phyloP scores from a whole-genome alignment of 2,329 filamentous ascomycete genomes.

The Exophiala sp. region DNA sequence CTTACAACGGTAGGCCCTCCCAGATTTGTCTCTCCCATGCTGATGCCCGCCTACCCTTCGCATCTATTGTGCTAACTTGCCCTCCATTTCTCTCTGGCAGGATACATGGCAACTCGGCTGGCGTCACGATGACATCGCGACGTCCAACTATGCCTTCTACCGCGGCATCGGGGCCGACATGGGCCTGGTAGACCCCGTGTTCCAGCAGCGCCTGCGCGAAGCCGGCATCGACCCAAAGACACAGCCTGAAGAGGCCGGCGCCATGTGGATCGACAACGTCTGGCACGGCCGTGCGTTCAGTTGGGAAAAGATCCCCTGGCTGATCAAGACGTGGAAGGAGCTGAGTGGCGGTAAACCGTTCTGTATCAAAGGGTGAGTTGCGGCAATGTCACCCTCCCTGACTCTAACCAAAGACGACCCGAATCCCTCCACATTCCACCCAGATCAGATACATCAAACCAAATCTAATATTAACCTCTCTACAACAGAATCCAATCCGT shows the following conservation, averaged over 20 bases:
- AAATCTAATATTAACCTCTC: too few species aligned
- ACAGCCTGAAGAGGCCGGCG: slow-evolving; percentile 50
- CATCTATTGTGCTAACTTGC: background rate
- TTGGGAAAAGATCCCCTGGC: slow-evolving; percentile 64
- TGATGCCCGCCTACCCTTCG: too few species aligned
- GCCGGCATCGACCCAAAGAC: slow-evolving; percentile 49
- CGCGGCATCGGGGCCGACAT: slow-evolving; percentile 55
- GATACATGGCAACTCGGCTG: slow-evolving; percentile 61
- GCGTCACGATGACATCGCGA: slow-evolving; percentile 54
- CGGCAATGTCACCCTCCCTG: background rate
- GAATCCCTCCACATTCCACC: too few species aligned
- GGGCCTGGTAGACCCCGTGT: slow-evolving; percentile 55
- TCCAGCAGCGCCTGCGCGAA: slow-evolving; percentile 49
- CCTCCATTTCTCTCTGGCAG: background rate
- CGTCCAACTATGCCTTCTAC: slow-evolving; percentile 59
- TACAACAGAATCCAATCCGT: slow-evolving; percentile 55
- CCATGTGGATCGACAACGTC: slow-evolving; percentile 59
- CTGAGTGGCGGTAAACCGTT: slow-evolving; percentile 53
- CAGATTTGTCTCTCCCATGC: background rate
- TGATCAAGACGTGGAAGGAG: slow-evolving; percentile 53
- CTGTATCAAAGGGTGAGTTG: slow-evolving; percentile 55
- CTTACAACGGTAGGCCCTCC: slow-evolving; percentile 39
- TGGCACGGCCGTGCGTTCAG: slow-evolving; percentile 58
- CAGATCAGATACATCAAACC: background rate
- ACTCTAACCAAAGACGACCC: too few species aligned